Conservation (phyloP, 768 basidiomycete species). For the Mycena sanguinolenta region DNA sequence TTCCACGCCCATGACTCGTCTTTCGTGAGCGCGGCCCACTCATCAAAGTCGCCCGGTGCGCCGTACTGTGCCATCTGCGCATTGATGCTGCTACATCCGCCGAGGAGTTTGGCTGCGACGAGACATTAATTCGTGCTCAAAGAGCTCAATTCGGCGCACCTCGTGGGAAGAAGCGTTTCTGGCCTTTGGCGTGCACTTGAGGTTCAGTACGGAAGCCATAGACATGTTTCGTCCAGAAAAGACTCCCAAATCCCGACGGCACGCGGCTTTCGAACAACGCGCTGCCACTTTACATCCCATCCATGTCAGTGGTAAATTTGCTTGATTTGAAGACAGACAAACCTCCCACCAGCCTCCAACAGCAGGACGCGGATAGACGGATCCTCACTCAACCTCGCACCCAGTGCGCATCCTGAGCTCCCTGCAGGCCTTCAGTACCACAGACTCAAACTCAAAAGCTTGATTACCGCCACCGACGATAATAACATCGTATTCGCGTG, state of each 20-base stretch:
- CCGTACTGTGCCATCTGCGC: constrained; percentile 36
- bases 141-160: constrained; percentile 53
- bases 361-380: constrained; percentile 64
- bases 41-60: constrained; percentile 76
- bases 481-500: constrained; percentile 59
- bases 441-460: neutral
- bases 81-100: neutral
- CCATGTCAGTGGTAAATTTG: no score
- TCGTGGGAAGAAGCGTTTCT: constrained; percentile 73
- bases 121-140: neutral
- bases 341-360: constrained; percentile 70
- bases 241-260: constrained; percentile 59
- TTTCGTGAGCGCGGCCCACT: constrained; percentile 67
- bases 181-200: constrained; percentile 62
- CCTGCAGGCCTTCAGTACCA: constrained; percentile 47
- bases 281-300: constrained; percentile 64
- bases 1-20: constrained; percentile 76
- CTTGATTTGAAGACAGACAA: no score
- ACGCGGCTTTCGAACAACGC: constrained; percentile 55
- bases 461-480: constrained; percentile 65
- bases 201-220: constrained; percentile 70
- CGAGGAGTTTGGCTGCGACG: no score
- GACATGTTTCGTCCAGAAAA: constrained; percentile 59
- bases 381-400: constrained; percentile 69
- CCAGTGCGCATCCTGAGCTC: constrained; percentile 72